A percentile compares a stretch with the other conserved stretches of the same genome.
phyloP scores from a whole-genome alignment of 768 basidiomycete genomes.

The Termitomyces sp. region DNA sequence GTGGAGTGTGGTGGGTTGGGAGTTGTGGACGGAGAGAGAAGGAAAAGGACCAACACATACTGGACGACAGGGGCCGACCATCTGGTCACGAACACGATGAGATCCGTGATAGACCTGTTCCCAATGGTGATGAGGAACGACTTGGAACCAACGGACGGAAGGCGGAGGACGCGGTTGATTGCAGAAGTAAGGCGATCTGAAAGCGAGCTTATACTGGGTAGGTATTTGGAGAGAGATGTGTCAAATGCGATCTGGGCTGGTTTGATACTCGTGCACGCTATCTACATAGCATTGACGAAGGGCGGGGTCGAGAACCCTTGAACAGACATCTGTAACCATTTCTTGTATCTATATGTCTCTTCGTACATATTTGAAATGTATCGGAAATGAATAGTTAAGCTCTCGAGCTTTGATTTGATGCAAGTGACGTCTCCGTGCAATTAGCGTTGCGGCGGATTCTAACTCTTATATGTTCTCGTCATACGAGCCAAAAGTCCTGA shows the following conservation, averaged over 20 bases:
- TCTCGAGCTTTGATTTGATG: not conserved
- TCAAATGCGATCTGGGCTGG: constrained; percentile 58
- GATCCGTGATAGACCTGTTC: constrained; percentile 89
- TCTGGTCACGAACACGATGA: constrained; percentile 91
- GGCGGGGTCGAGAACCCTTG: not conserved
- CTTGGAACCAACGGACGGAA: constrained; percentile 93
- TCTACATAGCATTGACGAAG: not conserved
- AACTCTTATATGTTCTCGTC: not conserved
- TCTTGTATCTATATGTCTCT: not conserved
- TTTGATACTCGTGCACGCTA: constrained; percentile 8
- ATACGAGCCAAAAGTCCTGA: not conserved
- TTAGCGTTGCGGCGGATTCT: not conserved
- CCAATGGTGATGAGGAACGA: constrained; percentile 99
- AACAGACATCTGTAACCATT: not conserved
- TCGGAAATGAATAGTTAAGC: not conserved
- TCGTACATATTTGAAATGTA: not conserved
- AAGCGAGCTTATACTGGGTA: constrained; percentile 41
- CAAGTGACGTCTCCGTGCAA: not conserved
- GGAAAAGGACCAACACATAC: too few species aligned
- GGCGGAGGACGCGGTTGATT: constrained; percentile 76
- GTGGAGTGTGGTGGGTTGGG: too few species aligned
- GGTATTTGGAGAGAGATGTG: constrained; percentile 60
- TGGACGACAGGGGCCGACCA: constrained; percentile 84
- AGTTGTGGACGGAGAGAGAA: too few species aligned
- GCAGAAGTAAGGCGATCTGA: constrained; percentile 58